phyloP scores from a whole-genome alignment of 306 rosid species.

The Sicyos edulis region DNA sequence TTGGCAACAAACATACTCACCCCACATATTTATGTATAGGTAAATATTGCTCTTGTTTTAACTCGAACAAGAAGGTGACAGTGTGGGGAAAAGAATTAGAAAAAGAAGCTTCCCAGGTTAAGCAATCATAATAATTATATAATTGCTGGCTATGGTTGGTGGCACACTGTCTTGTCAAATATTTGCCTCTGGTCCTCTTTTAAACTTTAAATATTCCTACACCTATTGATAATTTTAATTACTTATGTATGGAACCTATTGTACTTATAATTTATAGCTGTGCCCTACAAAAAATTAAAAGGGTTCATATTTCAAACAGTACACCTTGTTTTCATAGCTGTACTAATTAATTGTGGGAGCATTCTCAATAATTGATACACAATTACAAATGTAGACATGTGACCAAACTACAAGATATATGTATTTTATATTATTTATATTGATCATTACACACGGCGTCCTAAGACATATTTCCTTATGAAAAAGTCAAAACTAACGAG shows the following conservation, averaged over 20 bases:
- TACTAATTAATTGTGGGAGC: background rate
- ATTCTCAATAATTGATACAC: background rate
- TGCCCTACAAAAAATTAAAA: background rate
- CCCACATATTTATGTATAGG: no score
- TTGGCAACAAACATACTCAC: no score
- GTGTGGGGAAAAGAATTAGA: background rate
- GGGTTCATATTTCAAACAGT: background rate
- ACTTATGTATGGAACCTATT: background rate
- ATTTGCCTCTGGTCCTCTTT: background rate
- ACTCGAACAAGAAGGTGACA: no score
- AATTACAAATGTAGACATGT: background rate
- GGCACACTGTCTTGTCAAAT: background rate
- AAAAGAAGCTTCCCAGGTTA: background rate
- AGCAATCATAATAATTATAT: background rate
- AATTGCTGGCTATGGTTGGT: background rate
- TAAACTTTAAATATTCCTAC: background rate
- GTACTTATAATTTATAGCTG: background rate
- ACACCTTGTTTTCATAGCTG: background rate
- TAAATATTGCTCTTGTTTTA: no score
- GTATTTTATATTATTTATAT: background rate
- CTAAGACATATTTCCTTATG: background rate
- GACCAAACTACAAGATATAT: background rate
- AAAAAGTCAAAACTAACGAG: background rate
- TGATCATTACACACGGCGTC: background rate
- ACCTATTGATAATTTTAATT: background rate